Conservation (phyloP, 225 moss, liverwort and hornwort genomes). For the Anthoceros angustus region DNA sequence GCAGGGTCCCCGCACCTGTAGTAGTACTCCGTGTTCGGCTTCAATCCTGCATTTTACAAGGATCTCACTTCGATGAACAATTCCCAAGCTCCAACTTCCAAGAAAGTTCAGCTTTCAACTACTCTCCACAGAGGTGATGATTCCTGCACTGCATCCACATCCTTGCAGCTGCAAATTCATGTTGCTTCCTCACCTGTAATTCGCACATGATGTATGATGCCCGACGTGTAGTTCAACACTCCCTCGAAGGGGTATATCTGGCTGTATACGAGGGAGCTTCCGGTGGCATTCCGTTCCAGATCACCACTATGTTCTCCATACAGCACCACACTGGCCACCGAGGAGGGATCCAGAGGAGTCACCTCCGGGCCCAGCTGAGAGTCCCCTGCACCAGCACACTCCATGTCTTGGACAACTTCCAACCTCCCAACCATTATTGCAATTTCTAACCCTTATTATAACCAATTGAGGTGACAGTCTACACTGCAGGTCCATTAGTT, state of each 20-base stretch:
- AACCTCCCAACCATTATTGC: background rate
- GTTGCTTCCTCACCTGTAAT: conserved; percentile 34
- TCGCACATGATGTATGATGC: conserved; percentile 89
- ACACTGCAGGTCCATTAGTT: background rate
- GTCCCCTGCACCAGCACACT: conserved; percentile 41
- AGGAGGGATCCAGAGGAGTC: conserved; percentile 57
- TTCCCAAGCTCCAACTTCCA: too few species aligned
- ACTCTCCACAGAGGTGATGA: background rate
- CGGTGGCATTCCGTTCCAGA: conserved; percentile 28
- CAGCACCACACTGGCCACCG: conserved; percentile 51
- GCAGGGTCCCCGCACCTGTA: conserved; percentile 81
- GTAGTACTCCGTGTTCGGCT: conserved; percentile 45
- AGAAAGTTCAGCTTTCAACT: too few species aligned
- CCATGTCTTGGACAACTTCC: background rate
- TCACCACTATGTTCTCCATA: conserved; percentile 39
- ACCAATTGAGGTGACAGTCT: background rate
- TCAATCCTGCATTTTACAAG: conserved; percentile 29
- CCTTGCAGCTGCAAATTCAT: background rate
- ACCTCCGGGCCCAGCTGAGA: conserved; percentile 65
- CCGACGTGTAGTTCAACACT: conserved; percentile 77
- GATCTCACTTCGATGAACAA: background rate
- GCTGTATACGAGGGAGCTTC: conserved; percentile 53
- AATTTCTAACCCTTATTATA: background rate
- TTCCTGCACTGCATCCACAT: too few species aligned
- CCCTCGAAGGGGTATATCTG: conserved; percentile 62